Percentiles rank a stretch among this genome's conserved stretches.
These are phyloP conservation scores for Cruciata laevipes DNA, from an alignment of 257 asterid species.

Conservation along the genomic window DNA sequence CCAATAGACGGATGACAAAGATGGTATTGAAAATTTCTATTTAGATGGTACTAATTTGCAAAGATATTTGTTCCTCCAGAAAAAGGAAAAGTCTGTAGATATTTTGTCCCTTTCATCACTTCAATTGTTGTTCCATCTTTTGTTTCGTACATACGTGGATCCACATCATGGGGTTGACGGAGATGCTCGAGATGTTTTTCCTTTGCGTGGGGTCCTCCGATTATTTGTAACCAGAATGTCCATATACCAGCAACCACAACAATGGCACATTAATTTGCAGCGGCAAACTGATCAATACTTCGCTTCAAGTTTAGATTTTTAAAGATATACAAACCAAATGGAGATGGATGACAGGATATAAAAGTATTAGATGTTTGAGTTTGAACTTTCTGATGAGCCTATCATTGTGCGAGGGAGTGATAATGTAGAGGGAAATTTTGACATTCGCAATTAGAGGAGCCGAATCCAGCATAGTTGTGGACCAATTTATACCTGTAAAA, in stretches of 20 bases:
- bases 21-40: no score
- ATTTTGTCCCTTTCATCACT: slow-evolving; percentile 5
- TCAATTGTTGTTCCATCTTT: neutral
- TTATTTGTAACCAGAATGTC: neutral
- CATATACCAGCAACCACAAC: neutral
- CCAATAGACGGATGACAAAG: neutral
- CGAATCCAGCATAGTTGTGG: no score
- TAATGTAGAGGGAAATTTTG: no score
- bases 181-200: neutral
- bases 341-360: neutral
- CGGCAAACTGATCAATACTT: neutral
- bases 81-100: neutral
- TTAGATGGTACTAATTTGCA: no score
- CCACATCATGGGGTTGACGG: neutral
- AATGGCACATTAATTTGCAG: neutral
- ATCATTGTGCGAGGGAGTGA: no score
- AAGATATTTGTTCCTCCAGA: neutral
- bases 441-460: no score
- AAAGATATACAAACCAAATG: neutral
- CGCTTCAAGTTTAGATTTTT: neutral
- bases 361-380: neutral
- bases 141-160: neutral
- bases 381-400: no score
- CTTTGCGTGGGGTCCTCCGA: neutral
- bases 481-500: no score